Evolutionary conservation across 176 grass and related monocot species (phyloP).

Genomic region (Aegilops speltoides): DNA sequence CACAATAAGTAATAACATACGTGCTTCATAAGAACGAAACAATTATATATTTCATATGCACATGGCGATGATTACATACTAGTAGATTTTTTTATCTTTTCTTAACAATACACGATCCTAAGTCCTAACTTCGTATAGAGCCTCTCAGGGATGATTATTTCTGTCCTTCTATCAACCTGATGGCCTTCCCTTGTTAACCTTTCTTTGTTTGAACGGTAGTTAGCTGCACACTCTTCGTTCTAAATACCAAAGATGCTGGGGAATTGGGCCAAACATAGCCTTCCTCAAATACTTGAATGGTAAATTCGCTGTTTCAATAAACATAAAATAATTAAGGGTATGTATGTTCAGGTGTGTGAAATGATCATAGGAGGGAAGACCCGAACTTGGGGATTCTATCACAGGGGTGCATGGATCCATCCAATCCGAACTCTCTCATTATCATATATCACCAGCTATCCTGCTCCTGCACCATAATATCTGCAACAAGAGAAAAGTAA

Average conservation of each 20-base stretch:
- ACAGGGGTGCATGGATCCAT: too few relatives aligned
- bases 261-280: conserved; percentile 25
- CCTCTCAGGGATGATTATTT: conserved; percentile 26
- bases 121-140: conserved; percentile 12
- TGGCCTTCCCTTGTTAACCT: conserved; percentile 37
- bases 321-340: too few relatives aligned
- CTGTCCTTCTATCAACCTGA: background rate
- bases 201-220: conserved; percentile 45
- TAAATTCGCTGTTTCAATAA: too few relatives aligned
- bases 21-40: background rate
- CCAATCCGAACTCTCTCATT: too few relatives aligned
- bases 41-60: conserved; percentile 47
- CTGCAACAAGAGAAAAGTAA: too few relatives aligned
- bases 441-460: too few relatives aligned
- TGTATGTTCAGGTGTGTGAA: too few relatives aligned
- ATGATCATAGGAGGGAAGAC: too few relatives aligned
- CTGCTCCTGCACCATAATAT: too few relatives aligned
- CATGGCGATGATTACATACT: conserved; percentile 36
- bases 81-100: conserved; percentile 15
- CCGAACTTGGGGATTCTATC: too few relatives aligned
- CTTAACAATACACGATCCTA: conserved; percentile 40
- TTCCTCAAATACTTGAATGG: too few relatives aligned
- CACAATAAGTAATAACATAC: background rate
- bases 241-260: conserved; percentile 45
- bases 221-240: conserved; percentile 37